Evolutionary conservation across 1,284 basidiomycete genomes (phyloP).

Genomic region (Inonotus hispidus): DNA sequence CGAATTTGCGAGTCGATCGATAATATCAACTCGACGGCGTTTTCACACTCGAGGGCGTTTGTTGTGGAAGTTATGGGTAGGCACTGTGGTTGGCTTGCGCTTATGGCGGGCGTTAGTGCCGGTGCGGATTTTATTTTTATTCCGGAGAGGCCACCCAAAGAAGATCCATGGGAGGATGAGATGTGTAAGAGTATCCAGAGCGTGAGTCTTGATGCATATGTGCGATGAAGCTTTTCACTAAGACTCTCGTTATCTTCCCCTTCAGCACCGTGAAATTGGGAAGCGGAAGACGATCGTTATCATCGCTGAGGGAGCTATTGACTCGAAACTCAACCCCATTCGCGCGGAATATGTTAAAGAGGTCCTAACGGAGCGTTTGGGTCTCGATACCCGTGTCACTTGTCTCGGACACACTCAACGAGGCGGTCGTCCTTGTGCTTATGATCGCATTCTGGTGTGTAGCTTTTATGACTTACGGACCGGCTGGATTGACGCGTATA

Average conservation of each 20-base stretch:
- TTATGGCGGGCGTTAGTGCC: constrained; percentile 87
- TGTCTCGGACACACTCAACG: constrained; percentile 97
- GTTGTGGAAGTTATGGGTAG: constrained; percentile 99
- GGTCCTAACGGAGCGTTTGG: constrained; percentile 80
- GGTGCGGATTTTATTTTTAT: constrained; percentile 98
- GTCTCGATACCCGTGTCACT: constrained; percentile 96
- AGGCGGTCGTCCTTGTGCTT: constrained; percentile 89
- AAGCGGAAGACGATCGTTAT: constrained; percentile 99
- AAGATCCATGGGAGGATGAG: constrained; percentile 82
- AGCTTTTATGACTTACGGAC: constrained; percentile 25
- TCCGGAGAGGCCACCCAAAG: constrained; percentile 83
- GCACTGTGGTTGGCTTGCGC: constrained; percentile 96
- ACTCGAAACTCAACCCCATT: constrained; percentile 85
- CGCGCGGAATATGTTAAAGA: constrained; percentile 87
- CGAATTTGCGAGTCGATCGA: constrained; percentile 98
- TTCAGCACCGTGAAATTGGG: constrained; percentile 82
- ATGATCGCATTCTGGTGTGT: constrained; percentile 78
- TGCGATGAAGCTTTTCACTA: neutral
- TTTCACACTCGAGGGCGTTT: constrained; percentile 95
- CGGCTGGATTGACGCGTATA: neutral
- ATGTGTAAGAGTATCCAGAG: constrained; percentile 87
- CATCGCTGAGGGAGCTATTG: constrained; percentile 93
- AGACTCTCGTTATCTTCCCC: neutral
- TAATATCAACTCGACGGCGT: constrained; percentile 95
- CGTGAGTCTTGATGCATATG: constrained; percentile 37